These are phyloP conservation scores for Kwoniella shandongensis DNA, from an alignment of 768 basidiomycete species.

Conservation along the genomic window DNA sequence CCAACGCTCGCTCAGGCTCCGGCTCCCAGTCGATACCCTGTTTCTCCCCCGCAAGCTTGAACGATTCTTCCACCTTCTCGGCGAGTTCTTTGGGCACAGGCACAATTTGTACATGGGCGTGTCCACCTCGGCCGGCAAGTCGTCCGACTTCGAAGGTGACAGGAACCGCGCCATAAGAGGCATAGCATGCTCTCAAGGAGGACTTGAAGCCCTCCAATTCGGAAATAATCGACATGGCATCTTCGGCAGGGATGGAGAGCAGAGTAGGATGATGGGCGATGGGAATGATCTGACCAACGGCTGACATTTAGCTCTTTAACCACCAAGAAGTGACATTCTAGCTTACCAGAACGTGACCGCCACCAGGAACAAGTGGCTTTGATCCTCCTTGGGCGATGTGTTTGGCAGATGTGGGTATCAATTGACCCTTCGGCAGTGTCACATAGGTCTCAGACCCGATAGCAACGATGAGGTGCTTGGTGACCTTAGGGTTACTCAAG, in stretches of 20 bases:
- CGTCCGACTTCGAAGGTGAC: slow-evolving; percentile 88
- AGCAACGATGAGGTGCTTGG: slow-evolving; percentile 92
- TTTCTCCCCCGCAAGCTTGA: slow-evolving; percentile 67
- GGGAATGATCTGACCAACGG: slow-evolving; percentile 56
- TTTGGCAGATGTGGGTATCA: slow-evolving; percentile 65
- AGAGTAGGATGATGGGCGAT: slow-evolving; percentile 84
- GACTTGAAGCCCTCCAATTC: slow-evolving; percentile 83
- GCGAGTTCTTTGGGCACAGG: slow-evolving; percentile 57
- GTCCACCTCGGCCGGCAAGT: slow-evolving; percentile 79
- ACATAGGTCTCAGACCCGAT: slow-evolving; percentile 93
- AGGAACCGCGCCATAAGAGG: slow-evolving; percentile 65
- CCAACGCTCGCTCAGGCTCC: slow-evolving; percentile 66
- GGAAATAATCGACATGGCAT: slow-evolving; percentile 69
- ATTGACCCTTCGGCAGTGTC: slow-evolving; percentile 93
- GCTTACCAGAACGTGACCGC: slow-evolving; percentile 91
- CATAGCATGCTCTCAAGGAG: slow-evolving; percentile 70
- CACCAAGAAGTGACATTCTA: background rate
- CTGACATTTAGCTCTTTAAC: slow-evolving; percentile 5
- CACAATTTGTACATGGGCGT: slow-evolving; percentile 84
- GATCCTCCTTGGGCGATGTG: slow-evolving; percentile 52
- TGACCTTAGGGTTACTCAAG: slow-evolving; percentile 86
- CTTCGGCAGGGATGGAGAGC: slow-evolving; percentile 73
- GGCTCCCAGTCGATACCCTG: slow-evolving; percentile 73
- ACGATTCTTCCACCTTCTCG: slow-evolving; percentile 67
- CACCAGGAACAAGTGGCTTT: slow-evolving; percentile 72